Conservation (phyloP, 345 rosid species). For the Citrus unshiu region DNA sequence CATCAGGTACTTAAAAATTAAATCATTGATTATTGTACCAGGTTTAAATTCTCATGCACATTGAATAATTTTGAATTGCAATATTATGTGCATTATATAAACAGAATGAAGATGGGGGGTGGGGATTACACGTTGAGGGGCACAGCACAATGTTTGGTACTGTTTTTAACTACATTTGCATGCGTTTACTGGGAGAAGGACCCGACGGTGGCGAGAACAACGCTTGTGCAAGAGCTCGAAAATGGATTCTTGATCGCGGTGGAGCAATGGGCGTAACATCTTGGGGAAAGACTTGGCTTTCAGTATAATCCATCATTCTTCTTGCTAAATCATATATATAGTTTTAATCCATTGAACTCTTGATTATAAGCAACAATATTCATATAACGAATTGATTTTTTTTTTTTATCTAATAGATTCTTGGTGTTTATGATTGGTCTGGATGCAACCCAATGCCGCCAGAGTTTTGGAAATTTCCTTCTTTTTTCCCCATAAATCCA, state of each 20-base stretch:
- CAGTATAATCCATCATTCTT: not conserved
- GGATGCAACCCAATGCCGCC: not conserved
- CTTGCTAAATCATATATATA: no score
- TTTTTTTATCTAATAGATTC: not conserved
- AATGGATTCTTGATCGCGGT: slow-evolving; percentile 16
- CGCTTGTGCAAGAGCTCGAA: not conserved
- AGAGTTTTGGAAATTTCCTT: not conserved
- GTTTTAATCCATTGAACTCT: no score
- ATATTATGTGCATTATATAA: no score
- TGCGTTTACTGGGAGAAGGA: slow-evolving; percentile 14
- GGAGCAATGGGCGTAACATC: not conserved
- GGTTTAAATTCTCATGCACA: no score
- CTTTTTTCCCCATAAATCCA: not conserved
- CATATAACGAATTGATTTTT: no score
- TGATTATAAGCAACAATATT: no score
- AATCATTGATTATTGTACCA: no score
- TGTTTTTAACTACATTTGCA: not conserved
- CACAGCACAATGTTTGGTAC: slow-evolving; percentile 12
- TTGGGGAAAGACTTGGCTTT: slow-evolving; percentile 13
- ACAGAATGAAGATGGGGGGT: slow-evolving; percentile 11
- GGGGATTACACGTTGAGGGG: slow-evolving; percentile 17
- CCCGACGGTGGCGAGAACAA: not conserved
- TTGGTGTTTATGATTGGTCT: not conserved
- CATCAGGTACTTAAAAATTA: no score
- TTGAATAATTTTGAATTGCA: no score